These are phyloP conservation scores for Macrolepiota dolichaula DNA, from an alignment of 768 basidiomycete species.

Conservation along the genomic window DNA sequence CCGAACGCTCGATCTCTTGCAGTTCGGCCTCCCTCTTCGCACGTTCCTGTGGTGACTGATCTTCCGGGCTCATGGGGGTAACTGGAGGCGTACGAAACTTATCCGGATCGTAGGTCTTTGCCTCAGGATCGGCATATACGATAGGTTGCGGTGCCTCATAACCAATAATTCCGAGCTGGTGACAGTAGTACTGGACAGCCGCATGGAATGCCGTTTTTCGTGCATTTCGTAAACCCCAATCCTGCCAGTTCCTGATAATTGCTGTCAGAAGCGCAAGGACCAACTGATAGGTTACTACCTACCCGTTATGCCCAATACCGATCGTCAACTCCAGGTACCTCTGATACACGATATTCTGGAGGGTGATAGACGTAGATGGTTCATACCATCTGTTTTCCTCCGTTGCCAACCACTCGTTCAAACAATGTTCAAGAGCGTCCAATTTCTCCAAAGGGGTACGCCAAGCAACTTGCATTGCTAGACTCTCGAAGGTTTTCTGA, in stretches of 20 bases:
- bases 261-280: background rate
- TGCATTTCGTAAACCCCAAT: slow-evolving; percentile 57
- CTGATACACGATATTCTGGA: slow-evolving; percentile 66
- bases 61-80: slow-evolving; percentile 9
- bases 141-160: slow-evolving; percentile 62
- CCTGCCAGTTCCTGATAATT: slow-evolving; percentile 29
- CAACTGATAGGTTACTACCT: background rate
- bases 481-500: slow-evolving; percentile 64
- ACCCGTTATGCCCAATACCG: slow-evolving; percentile 56
- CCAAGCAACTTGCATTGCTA: slow-evolving; percentile 75
- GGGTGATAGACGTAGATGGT: slow-evolving; percentile 57
- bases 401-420: slow-evolving; percentile 75
- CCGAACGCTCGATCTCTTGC: slow-evolving; percentile 24
- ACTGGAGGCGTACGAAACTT: slow-evolving; percentile 3
- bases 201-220: slow-evolving; percentile 79
- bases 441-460: slow-evolving; percentile 69
- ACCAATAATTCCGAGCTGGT: slow-evolving; percentile 63
- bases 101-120: background rate
- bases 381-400: slow-evolving; percentile 82
- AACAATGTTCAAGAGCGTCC: slow-evolving; percentile 59
- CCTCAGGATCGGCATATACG: slow-evolving; percentile 35
- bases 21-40: slow-evolving; percentile 15
- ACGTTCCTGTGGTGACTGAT: slow-evolving; percentile 7
- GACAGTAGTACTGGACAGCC: slow-evolving; percentile 70
- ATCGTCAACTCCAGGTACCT: slow-evolving; percentile 68